Conservation (phyloP, 208 protist genomes). For the Tritrichomonas musculus region DNA sequence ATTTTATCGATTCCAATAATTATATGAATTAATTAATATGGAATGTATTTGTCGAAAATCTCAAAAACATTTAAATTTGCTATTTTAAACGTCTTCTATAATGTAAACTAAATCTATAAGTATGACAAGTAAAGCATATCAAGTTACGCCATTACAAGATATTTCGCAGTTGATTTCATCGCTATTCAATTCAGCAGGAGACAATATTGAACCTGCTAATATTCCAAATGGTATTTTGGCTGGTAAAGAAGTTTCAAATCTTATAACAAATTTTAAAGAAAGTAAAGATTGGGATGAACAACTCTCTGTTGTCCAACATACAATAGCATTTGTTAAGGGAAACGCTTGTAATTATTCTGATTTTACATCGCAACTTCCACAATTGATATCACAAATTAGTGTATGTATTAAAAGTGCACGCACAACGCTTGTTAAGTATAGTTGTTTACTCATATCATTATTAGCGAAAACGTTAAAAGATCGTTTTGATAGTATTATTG, state of each 20-base stretch:
- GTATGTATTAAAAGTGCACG: background rate
- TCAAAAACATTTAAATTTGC: no score
- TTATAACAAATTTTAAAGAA: background rate
- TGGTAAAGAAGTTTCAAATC: background rate
- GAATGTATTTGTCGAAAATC: no score
- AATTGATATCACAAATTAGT: background rate
- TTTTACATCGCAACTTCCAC: background rate
- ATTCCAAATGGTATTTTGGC: slow-evolving; percentile 4
- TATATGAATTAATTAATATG: no score
- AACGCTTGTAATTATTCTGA: background rate
- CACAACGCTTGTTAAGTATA: background rate
- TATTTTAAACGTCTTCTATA: no score
- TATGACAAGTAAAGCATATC: no score
- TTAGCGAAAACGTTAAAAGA: background rate
- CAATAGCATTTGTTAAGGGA: background rate
- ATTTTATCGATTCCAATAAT: no score
- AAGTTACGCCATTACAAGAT: no score
- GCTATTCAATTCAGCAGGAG: background rate
- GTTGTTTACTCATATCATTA: background rate
- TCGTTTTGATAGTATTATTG: background rate
- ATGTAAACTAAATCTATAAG: no score
- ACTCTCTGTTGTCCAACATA: background rate
- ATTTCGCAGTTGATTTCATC: no score
- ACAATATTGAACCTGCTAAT: background rate
- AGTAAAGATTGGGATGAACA: background rate